Evolutionary conservation across 1,139 yeast species (phyloP).

Genomic region (Torulaspora globosa): DNA sequence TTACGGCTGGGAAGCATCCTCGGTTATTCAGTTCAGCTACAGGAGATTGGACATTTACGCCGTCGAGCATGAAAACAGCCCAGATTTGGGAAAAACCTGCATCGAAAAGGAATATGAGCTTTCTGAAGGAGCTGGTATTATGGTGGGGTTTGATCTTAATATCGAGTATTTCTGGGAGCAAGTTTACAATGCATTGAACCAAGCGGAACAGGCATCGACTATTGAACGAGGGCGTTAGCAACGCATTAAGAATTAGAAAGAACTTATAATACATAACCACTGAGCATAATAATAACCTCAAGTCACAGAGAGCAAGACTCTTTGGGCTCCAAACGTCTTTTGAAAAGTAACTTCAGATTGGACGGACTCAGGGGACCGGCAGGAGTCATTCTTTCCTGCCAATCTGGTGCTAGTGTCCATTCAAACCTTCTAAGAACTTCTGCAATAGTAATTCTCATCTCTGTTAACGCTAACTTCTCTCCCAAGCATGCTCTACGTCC

Average conservation of each 20-base stretch:
- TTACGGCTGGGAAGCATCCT: constrained; percentile 30
- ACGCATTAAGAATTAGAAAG: background rate
- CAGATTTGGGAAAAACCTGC: constrained; percentile 29
- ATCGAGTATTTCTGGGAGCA: constrained; percentile 52
- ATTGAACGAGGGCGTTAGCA: constrained; percentile 18
- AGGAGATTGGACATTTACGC: constrained; percentile 39
- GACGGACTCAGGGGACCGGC: constrained; percentile 43
- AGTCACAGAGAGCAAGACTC: background rate
- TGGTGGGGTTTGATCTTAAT: constrained; percentile 46
- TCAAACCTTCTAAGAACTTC: constrained; percentile 40
- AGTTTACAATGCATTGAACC: constrained; percentile 43
- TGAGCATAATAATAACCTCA: background rate
- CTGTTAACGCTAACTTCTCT: constrained; percentile 53
- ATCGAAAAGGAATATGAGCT: constrained; percentile 27
- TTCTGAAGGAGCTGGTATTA: constrained; percentile 42
- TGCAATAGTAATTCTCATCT: constrained; percentile 42
- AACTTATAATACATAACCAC: background rate
- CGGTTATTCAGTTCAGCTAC: constrained; percentile 35
- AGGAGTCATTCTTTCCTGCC: constrained; percentile 54
- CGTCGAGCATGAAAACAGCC: constrained; percentile 34
- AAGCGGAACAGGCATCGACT: constrained; percentile 28
- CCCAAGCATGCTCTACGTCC: constrained; percentile 60
- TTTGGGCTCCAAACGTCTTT: constrained; percentile 3
- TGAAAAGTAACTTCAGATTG: constrained; percentile 29
- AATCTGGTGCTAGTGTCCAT: constrained; percentile 41